Evolutionary conservation across 306 rosid genomes (phyloP).

Genomic region (Quercus glauca): DNA sequence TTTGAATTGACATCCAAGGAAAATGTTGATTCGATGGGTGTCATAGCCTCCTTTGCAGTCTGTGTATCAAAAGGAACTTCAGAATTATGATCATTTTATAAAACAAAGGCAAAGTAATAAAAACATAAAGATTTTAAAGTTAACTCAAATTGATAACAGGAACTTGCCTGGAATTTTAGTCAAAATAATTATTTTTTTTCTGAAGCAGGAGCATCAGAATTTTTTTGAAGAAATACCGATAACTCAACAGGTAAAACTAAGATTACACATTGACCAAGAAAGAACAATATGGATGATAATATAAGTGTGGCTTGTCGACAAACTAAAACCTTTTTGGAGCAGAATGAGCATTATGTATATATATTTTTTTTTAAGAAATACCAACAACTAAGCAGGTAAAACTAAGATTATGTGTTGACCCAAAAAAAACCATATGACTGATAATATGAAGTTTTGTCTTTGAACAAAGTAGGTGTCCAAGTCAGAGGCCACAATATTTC

Average conservation of each 20-base stretch:
- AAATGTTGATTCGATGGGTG: conserved; percentile 62
- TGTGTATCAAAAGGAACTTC: conserved; percentile 30
- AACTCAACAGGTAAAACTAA: conserved; percentile 1
- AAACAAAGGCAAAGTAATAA: conserved; percentile 19
- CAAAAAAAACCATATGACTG: neutral
- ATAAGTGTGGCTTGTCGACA: neutral
- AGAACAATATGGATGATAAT: neutral
- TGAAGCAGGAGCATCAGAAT: neutral
- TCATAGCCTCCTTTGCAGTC: conserved; percentile 72
- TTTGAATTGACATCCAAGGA: conserved; percentile 53
- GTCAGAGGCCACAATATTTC: neutral
- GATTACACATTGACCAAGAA: neutral
- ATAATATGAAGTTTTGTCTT: neutral
- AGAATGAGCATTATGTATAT: neutral
- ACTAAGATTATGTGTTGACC: neutral
- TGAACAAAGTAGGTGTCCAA: neutral
- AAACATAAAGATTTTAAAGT: neutral
- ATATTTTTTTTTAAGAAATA: neutral
- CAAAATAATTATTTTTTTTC: neutral
- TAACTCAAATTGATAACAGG: conserved; percentile 11
- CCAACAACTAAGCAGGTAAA: conserved; percentile 1
- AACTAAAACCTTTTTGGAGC: neutral
- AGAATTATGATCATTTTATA: conserved; percentile 12
- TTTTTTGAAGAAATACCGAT: conserved; percentile 5
- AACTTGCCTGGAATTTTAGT: conserved; percentile 5